Percentiles rank a stretch among this genome's conserved stretches.
These are phyloP conservation scores for Dendrobium officinale DNA, from an alignment of 106 monocot species.

Conservation along the genomic window DNA sequence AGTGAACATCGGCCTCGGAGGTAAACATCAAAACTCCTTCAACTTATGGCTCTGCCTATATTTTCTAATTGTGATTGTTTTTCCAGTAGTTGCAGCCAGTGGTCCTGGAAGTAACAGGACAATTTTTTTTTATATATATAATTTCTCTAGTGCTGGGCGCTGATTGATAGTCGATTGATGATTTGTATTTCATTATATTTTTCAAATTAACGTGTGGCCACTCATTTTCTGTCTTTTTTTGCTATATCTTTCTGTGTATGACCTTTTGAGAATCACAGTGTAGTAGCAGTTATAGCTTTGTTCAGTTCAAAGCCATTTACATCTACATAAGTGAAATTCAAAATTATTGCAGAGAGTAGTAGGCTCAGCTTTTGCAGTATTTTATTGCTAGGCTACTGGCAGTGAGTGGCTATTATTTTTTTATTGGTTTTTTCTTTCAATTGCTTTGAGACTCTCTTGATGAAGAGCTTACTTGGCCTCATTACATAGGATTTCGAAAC, in stretches of 20 bases:
- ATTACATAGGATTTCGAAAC: too few species aligned
- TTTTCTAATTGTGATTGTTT: neutral
- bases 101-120: slow-evolving; percentile 1
- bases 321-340: too few species aligned
- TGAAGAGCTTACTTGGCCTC: too few species aligned
- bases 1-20: neutral
- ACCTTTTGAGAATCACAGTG: neutral
- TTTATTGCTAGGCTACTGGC: too few species aligned
- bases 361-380: too few species aligned
- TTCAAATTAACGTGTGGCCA: neutral
- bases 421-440: too few species aligned
- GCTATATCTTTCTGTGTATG: neutral
- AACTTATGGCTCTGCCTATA: neutral
- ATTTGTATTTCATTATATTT: neutral
- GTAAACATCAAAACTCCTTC: neutral
- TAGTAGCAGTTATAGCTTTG: too few species aligned
- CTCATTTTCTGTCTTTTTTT: neutral
- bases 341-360: too few species aligned
- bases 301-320: too few species aligned
- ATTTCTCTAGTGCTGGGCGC: neutral
- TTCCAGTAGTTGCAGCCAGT: neutral
- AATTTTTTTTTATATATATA: neutral
- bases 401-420: too few species aligned
- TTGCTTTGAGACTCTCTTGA: too few species aligned
- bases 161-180: slow-evolving; percentile 1